Conservation (phyloP, 768 basidiomycete species). For the Clathrus columnatus region DNA sequence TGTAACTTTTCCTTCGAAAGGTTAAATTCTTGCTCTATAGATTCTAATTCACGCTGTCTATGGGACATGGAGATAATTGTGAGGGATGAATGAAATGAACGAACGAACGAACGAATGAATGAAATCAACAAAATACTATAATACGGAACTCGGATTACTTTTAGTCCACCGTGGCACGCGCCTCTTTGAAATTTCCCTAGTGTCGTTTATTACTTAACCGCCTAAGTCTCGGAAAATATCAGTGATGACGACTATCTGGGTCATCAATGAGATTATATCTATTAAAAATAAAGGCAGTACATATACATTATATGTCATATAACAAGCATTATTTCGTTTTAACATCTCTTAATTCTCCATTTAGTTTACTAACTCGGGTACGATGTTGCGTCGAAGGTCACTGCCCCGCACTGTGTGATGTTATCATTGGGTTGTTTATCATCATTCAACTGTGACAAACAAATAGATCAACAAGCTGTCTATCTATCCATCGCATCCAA, state of each 20-base stretch:
- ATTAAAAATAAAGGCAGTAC: no score
- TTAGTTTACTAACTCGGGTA: no score
- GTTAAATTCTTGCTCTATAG: slow-evolving; percentile 66
- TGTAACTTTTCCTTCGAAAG: slow-evolving; percentile 53
- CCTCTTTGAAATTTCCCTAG: not conserved
- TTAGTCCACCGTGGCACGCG: not conserved
- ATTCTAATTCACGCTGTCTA: slow-evolving; percentile 39
- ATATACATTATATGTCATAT: no score
- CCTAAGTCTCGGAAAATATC: not conserved
- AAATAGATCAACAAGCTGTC: not conserved
- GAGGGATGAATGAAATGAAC: not conserved
- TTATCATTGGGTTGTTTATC: no score
- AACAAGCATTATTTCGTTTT: no score
- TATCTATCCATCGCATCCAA: no score
- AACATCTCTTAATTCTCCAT: no score
- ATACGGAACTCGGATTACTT: not conserved
- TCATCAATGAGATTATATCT: no score
- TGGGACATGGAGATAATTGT: not conserved
- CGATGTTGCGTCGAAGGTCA: no score
- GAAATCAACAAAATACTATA: not conserved
- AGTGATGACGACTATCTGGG: no score
- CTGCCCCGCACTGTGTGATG: no score
- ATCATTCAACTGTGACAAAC: not conserved
- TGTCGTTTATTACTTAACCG: not conserved
- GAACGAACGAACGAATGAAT: not conserved